Base-by-base conservation (phyloP, 805 yeast genomes). In the Wickerhamomyces xylosicus region DNA sequence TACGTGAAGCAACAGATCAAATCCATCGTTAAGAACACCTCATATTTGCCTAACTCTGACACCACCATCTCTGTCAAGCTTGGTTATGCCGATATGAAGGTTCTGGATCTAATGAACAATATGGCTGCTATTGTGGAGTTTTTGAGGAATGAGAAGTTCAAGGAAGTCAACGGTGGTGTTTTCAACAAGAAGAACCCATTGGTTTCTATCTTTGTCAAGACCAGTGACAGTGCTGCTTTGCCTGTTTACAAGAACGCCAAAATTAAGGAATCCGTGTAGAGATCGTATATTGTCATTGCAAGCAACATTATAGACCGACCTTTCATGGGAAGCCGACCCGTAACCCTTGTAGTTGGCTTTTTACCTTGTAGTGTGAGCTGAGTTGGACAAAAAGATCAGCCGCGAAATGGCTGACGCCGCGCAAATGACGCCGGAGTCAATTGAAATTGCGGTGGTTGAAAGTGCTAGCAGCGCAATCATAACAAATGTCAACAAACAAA, bases 1-100 rank as follows among this genome's bases (percentile, higher is more conserved):
- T 81, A 72, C 49, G 76, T 85, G 3, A 63, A 67, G 41, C 68
- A 71, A 6, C 95, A 85, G 56, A 60, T 84, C 43, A 72, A 69
- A 50, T 67, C 79, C 14, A 79, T 85, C 10, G 70, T 73, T 32
- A 74, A 70, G 43, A 78, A 80, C 53, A 69, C 94, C 0, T 69
- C 64, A 7, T 75, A 74, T 51, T 71, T 80, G 11, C 79, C 85
- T 3, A 71, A 72, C 15, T 67, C 66, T 27, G 90, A 87, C 16
- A 71, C 71, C 17, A 74, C 81, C 44, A 49, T 83, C 18, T 64
- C 77, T 15, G 61, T 84, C 19, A 72, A 68, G 38, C 63, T 84
- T 15, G 94, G 92, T 2, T 66, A 64, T 37, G 56, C 74, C 2
- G 67, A 66, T 37, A 72, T 72, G 66, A 51, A 58, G 2, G 54